These are phyloP conservation scores for Aspergillus mulundensis DNA, from an alignment of 495 filamentous ascomycete species.

Conservation along the genomic window DNA sequence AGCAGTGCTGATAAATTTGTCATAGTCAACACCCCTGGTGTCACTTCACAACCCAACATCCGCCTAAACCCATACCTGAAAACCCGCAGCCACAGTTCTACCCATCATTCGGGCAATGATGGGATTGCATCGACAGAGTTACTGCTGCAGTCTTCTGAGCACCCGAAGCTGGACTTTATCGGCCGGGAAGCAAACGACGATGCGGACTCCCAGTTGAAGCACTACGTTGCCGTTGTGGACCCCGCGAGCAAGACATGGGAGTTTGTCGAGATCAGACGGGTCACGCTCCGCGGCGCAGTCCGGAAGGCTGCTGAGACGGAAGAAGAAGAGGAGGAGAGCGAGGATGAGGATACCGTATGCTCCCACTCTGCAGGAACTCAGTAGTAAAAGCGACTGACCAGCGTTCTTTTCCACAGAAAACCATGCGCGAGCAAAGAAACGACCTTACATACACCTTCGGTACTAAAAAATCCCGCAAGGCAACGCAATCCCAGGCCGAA, in stretches of 20 bases:
- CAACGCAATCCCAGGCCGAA: conserved; percentile 67
- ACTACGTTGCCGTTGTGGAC: conserved; percentile 86
- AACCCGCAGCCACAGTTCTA: conserved; percentile 36
- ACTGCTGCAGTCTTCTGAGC: conserved; percentile 72
- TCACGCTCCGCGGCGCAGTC: conserved; percentile 64
- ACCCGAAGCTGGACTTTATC: conserved; percentile 75
- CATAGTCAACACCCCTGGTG: conserved; percentile 64
- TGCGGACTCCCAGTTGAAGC: conserved; percentile 63
- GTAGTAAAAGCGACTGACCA: not conserved
- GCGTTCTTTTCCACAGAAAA: conserved; percentile 33
- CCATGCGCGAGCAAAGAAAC: conserved; percentile 55
- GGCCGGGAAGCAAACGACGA: conserved; percentile 68
- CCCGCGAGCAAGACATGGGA: conserved; percentile 66
- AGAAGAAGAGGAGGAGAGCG: conserved; percentile 37
- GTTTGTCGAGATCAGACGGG: conserved; percentile 69
- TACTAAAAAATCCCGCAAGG: conserved; percentile 89
- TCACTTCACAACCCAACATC: conserved; percentile 52
- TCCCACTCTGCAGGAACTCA: not conserved
- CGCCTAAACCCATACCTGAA: conserved; percentile 63
- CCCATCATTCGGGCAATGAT: conserved; percentile 35
- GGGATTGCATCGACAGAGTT: conserved; percentile 54
- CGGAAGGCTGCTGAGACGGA: conserved; percentile 47
- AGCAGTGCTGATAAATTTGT: not conserved
- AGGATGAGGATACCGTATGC: conserved; percentile 39
- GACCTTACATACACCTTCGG: conserved; percentile 86